Evolutionary conservation across 306 rosid species (phyloP).

Genomic region (Corylus americana): DNA sequence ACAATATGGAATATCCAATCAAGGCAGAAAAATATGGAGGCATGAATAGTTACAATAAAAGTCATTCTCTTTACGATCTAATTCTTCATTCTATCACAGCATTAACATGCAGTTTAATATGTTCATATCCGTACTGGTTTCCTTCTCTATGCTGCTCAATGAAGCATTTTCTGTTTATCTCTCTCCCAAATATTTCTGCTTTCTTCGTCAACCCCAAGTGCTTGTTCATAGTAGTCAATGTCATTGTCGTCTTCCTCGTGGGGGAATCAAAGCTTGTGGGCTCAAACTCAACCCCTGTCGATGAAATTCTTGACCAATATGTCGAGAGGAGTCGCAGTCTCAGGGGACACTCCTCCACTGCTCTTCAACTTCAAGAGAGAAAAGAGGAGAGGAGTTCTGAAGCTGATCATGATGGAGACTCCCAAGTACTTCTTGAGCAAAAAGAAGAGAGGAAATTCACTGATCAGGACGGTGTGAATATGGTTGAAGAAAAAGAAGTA

Average conservation of each 20-base stretch:
- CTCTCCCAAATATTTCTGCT: constrained; percentile 31
- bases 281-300: constrained; percentile 14
- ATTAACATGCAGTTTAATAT: constrained; percentile 31
- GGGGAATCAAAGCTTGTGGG: constrained; percentile 39
- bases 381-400: background rate
- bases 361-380: background rate
- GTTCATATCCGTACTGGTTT: constrained; percentile 33
- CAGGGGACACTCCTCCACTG: background rate
- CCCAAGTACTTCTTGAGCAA: constrained; percentile 3
- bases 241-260: constrained; percentile 40
- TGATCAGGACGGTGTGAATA: background rate
- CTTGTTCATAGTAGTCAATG: constrained; percentile 43
- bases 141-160: constrained; percentile 26
- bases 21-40: constrained; percentile 25
- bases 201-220: constrained; percentile 36
- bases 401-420: constrained; percentile 5
- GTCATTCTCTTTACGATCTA: constrained; percentile 27
- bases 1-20: constrained; percentile 28
- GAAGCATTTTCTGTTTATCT: constrained; percentile 16
- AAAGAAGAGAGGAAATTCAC: constrained; percentile 15
- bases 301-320: constrained; percentile 25
- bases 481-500: constrained; percentile 11
- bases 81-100: constrained; percentile 31
- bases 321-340: constrained; percentile 31
- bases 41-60: constrained; percentile 30